Base-by-base conservation (phyloP, 257 asterid genomes). In the Penstemon eatonii region DNA sequence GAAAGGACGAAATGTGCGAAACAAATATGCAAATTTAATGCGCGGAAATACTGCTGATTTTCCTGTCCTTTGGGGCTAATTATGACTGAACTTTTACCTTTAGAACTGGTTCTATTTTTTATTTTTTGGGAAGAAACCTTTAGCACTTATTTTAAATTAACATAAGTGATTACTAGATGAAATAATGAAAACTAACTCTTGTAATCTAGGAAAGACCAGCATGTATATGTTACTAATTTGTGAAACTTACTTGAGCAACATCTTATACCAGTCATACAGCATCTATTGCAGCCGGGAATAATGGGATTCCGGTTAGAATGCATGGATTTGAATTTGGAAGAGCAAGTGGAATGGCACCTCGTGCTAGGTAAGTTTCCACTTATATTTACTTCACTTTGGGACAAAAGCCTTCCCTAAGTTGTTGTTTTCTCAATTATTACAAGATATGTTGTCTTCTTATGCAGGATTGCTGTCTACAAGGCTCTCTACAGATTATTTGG, bases 321-420 rank as follows among this genome's bases (percentile, higher is more conserved):
- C 85, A 88, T 69, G 99, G 99, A 71, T 89, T 72, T 76, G 99
- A 91, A 84, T 91, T 91, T 45, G 99, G 99, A 78, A 76, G 83
- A 84, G 99, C 99, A 52, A 94, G 99, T 84, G 99, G 99, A 72
- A 94, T 94, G 99, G 99, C 99, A 68, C 99, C 99, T 41, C 98
- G 99, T 63, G 99, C 99, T 40, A 89, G 99, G 99, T 87, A 70
- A 73, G 74, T 4, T 69, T 46, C 53, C 60, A 12, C 58, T 69
- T 53, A 71, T 33, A 58, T 65, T 45, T 52, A 40, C 7, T 18
- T 33, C 38, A 46, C 56, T 66, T 56, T n/a, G 11, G 12, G 59
- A 37, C 6, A 6, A 45, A 19, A 56, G 53, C 50, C 67, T 53
- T 37, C 13, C 44, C 9, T 9, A 7, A 15, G 18, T 15, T 18